Evolutionary conservation across 1,139 yeast genomes (phyloP).

Genomic region (Kodamaea arcana): DNA sequence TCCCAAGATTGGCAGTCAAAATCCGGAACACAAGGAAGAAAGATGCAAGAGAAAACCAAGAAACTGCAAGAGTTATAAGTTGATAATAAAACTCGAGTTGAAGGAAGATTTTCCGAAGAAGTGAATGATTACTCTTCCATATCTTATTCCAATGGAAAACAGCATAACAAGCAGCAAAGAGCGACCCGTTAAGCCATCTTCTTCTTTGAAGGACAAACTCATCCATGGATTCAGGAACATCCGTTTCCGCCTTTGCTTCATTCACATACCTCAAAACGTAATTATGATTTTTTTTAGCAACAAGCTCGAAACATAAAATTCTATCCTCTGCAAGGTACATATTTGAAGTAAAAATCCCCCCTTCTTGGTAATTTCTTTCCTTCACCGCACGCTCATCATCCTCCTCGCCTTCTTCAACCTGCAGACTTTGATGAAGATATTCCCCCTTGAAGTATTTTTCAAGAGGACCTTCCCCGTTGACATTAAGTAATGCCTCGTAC

Average conservation of each 20-base stretch:
- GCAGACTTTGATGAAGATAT: conserved; percentile 52
- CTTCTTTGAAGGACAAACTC: conserved; percentile 76
- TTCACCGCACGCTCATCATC: conserved; percentile 43
- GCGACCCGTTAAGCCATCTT: conserved; percentile 83
- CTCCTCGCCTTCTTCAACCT: conserved; percentile 27
- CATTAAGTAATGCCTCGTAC: conserved; percentile 64
- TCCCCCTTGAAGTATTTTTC: conserved; percentile 81
- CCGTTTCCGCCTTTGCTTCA: conserved; percentile 77
- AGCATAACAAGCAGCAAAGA: conserved; percentile 77
- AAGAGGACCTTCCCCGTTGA: conserved; percentile 64
- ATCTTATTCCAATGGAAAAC: conserved; percentile 66
- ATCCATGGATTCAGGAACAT: conserved; percentile 71
- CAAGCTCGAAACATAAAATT: conserved; percentile 75
- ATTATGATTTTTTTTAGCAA: conserved; percentile 59
- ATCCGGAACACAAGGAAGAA: conserved; percentile 72
- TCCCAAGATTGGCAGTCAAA: conserved; percentile 53
- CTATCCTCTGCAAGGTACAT: conserved; percentile 87
- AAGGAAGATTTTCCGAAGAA: conserved; percentile 56
- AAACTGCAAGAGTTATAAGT: conserved; percentile 57
- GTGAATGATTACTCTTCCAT: conserved; percentile 66
- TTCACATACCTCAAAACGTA: conserved; percentile 72
- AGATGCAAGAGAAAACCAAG: conserved; percentile 78
- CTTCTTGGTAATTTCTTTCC: conserved; percentile 41
- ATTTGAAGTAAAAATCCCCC: conserved; percentile 73
- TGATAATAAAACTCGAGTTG: conserved; percentile 73